Base-by-base conservation (phyloP, 192 early-diverging fungal genomes). In the Rhizophagus sp. region DNA sequence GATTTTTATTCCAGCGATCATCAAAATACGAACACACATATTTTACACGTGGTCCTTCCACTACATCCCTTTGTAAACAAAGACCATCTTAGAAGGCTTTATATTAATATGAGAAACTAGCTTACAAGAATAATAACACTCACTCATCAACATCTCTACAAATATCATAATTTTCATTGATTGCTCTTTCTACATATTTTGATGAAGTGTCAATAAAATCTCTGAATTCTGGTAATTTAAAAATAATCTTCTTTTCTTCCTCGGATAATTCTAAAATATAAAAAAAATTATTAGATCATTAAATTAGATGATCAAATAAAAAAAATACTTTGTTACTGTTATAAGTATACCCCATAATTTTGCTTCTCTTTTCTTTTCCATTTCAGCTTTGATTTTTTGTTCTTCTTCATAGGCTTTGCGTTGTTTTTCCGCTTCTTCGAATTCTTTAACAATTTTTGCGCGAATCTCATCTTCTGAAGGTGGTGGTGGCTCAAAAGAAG, bases 101-200 rank as follows among this genome's bases (percentile, higher is more conserved):
- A n/a, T 39, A 41, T n/a, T n/a, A 70, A 44, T 9, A 4, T 36
- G 2, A 36, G 22, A 39, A 39, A 19, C 4, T 22, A 39, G 22
- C 62, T 6, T 25, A 4, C 15, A n/a, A 1, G 27, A 0, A 62
- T 10, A 70, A 70, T 57, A 57, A 70, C 19, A 70, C 80, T 85
- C 83, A 92, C 91, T 82, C 83, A 39, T 85, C 87, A 27, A 84
- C 73, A 61, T 89, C 89, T 81, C 90, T 93, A 87, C 99, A 99
- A 79, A 94, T 92, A 88, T 99, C 97, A 82, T 97, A 98, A 64
- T 88, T 87, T 68, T 95, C 91, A 81, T 93, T 92, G 85, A 99
- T 82, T 25, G 96, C 97, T 47, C 97, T 87, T 84, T 98, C 97
- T 77, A 99, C 85, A 76, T 97, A 82, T 82, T 95, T 97, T 15